Base-by-base conservation (phyloP, 2,329 filamentous ascomycete species). In the Ilyonectria robusta region DNA sequence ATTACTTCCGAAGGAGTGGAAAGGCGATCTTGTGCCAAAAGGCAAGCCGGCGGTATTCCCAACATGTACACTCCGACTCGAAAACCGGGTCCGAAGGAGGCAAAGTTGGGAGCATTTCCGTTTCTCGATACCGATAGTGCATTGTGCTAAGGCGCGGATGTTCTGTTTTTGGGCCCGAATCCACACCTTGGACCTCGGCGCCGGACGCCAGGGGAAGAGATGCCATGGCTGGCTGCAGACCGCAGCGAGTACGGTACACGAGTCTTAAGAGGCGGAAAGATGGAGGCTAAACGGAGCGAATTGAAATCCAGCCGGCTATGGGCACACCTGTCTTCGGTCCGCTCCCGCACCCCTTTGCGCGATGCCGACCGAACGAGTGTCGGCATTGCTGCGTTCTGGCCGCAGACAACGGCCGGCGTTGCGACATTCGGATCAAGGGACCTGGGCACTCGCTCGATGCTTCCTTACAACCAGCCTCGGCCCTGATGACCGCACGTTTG, bases 341-440 rank as follows among this genome's bases (percentile, higher is more conserved):
- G 58, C 54, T 37, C 44, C 17, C 51, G 58, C 64, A 53, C 58
- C 63, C 55, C 56, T 57, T 53, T 46, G 51, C 23, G 42, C 35
- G 19, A 58, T 58, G 59, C 21, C 57, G 26, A 37, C 57, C 48
- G 15, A 50, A 51, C 50, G 21, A 40, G 19, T 23, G 29, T 17
- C 55, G 40, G 26, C 17, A 35, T 40, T 48, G 42, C 46, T 44
- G 46, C 31, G 57, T 33, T 60, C 17, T 51, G 35, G 31, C 21
- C 50, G 50, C 53, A 21, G 33, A 55, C 53, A 26, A 35, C 33
- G 19, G 33, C 33, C 29, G 57, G 55, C 59, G 57, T 62, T 58
- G 64, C 65, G 60, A 53, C 29, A 62, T 57, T 72, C 74, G 74
- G 74, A 60, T 76, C 72, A 76, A 76, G 59, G 74, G 74, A 73